Conservation (phyloP, 352 stramenopile genomes). For the Pythium oligandrum region DNA sequence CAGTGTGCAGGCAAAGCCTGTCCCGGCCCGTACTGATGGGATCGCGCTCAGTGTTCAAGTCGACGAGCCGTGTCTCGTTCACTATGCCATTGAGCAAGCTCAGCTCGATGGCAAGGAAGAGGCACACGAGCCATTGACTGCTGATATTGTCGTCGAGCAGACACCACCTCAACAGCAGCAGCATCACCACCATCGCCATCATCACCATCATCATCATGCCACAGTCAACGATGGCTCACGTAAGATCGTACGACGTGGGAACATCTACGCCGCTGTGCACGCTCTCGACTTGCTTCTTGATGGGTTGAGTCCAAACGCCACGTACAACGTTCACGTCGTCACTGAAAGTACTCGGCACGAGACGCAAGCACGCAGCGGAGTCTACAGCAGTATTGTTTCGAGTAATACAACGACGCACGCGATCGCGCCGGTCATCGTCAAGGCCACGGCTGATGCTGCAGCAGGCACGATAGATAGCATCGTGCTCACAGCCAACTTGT, state of each 20-base stretch:
- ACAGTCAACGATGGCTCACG: no score
- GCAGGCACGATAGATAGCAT: constrained; percentile 46
- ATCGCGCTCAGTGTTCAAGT: constrained; percentile 20
- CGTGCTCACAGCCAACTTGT: constrained; percentile 55
- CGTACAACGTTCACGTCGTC: constrained; percentile 46
- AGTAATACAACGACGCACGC: constrained; percentile 48
- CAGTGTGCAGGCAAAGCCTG: constrained; percentile 14
- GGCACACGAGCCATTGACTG: background rate
- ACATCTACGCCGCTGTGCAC: no score
- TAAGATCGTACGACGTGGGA: no score
- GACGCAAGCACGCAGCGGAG: constrained; percentile 28
- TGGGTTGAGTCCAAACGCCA: constrained; percentile 35
- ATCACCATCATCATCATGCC: background rate
- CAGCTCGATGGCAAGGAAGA: background rate
- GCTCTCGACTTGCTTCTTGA: constrained; percentile 3
- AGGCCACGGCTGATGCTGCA: constrained; percentile 38
- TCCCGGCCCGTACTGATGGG: constrained; percentile 28
- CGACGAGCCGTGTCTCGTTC: constrained; percentile 30
- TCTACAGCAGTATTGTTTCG: constrained; percentile 30
- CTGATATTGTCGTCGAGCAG: constrained; percentile 8
- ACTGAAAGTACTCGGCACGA: constrained; percentile 27
- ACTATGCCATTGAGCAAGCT: constrained; percentile 33
- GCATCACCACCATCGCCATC: constrained; percentile 15
- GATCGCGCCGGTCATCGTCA: constrained; percentile 51
- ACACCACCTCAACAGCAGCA: background rate